phyloP scores from a whole-genome alignment of 2,329 filamentous ascomycete species.

The Leptographium procerum region DNA sequence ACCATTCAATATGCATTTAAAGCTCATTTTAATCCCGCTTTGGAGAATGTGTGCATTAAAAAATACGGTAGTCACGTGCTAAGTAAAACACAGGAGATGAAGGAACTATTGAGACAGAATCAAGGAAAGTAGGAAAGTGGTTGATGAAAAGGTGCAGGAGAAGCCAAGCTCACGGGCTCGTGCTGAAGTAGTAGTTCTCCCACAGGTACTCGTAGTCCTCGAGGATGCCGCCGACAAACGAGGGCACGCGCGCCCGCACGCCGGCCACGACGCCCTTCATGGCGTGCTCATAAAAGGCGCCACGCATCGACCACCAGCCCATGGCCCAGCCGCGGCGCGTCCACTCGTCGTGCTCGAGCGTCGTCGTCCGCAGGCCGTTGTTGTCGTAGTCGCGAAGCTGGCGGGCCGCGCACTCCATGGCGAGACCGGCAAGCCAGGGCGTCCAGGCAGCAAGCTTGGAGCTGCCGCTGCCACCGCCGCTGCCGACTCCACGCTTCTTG shows the following conservation, averaged over 20 bases:
- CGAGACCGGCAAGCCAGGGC: slow-evolving; percentile 80
- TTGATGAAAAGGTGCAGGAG: neutral
- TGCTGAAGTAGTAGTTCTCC: slow-evolving; percentile 93
- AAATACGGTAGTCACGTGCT: neutral
- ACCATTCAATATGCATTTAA: neutral
- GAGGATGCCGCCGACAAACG: slow-evolving; percentile 72
- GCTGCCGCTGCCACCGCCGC: slow-evolving; percentile 24
- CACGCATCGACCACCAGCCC: slow-evolving; percentile 92
- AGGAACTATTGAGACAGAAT: neutral
- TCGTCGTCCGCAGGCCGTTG: slow-evolving; percentile 60
- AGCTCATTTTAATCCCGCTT: neutral
- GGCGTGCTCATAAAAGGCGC: slow-evolving; percentile 91
- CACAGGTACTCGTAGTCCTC: slow-evolving; percentile 97
- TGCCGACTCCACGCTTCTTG: slow-evolving; percentile 24
- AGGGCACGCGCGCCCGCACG: slow-evolving; percentile 65
- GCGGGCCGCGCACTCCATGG: slow-evolving; percentile 78
- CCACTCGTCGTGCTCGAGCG: slow-evolving; percentile 83
- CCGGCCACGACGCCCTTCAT: slow-evolving; percentile 65
- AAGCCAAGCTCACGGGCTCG: slow-evolving; percentile 24
- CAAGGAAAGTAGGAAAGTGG: neutral
- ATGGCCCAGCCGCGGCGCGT: slow-evolving; percentile 79
- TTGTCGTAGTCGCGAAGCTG: slow-evolving; percentile 60
- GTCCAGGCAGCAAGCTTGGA: slow-evolving; percentile 53
- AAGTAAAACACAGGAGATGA: neutral
- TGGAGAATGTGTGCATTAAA: neutral